These are phyloP conservation scores for Protostelium mycophagum DNA, from an alignment of 78 protist species.

Conservation along the genomic window DNA sequence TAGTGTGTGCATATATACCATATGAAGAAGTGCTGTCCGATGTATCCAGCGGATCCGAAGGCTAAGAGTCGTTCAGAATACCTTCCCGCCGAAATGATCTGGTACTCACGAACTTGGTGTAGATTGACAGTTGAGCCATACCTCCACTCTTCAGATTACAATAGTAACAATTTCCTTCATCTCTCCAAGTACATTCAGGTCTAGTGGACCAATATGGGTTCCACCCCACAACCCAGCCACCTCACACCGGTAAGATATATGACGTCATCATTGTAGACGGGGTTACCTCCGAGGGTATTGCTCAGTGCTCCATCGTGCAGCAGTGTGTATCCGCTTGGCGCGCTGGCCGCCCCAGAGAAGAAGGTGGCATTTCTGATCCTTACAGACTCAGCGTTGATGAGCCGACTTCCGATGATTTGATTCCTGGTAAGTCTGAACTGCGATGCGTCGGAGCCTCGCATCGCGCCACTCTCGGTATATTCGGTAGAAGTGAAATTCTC, in stretches of 20 bases:
- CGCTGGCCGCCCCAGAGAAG: neutral
- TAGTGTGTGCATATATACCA: neutral
- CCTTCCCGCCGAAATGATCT: neutral
- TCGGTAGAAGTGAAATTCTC: neutral
- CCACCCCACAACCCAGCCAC: neutral
- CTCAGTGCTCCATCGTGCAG: neutral
- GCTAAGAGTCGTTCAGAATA: neutral
- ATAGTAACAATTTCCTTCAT: neutral
- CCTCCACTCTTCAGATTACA: neutral
- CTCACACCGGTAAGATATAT: neutral
- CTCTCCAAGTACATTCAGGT: neutral
- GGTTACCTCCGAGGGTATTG: neutral
- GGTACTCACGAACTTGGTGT: neutral
- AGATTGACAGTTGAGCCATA: neutral
- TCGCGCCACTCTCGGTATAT: neutral
- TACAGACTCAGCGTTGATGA: neutral
- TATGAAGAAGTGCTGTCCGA: neutral
- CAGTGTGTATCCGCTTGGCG: neutral
- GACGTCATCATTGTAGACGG: neutral
- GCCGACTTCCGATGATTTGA: neutral
- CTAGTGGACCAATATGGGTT: neutral
- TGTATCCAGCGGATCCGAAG: neutral
- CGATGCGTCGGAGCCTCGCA: neutral
- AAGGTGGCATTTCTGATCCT: neutral
- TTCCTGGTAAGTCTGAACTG: neutral